phyloP scores from a whole-genome alignment of 768 basidiomycete species.

The Psilocybe tampanensis region DNA sequence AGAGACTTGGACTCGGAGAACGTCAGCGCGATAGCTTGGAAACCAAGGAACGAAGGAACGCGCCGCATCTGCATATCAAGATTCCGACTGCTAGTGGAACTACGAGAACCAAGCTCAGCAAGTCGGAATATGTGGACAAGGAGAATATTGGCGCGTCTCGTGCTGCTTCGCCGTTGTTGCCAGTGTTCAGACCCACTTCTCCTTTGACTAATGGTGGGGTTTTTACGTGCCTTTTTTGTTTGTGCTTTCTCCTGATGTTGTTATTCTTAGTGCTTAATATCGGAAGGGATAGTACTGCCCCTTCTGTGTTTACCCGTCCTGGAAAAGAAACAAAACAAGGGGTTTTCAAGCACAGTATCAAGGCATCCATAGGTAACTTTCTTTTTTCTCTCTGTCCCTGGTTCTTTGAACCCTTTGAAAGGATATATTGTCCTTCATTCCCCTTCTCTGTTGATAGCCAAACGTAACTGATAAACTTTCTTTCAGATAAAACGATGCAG shows the following conservation, averaged over 20 bases:
- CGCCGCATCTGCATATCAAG: conserved; percentile 20
- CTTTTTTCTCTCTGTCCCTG: no score
- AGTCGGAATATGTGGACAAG: conserved; percentile 22
- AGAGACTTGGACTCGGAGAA: conserved; percentile 2
- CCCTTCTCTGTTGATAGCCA: neutral
- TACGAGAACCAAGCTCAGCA: conserved; percentile 1
- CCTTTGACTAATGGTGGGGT: conserved; percentile 32
- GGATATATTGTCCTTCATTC: neutral
- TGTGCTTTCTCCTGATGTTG: conserved; percentile 4
- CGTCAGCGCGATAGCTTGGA: conserved; percentile 1
- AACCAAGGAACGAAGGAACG: conserved; percentile 16
- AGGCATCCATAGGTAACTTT: conserved; percentile 68
- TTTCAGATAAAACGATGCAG: conserved; percentile 67
- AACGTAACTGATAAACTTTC: neutral
- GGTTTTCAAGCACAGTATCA: conserved; percentile 70
- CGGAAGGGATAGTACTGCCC: conserved; percentile 21
- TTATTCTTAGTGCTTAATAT: conserved; percentile 18
- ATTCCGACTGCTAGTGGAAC: conserved; percentile 10
- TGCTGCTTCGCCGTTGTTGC: conserved; percentile 26
- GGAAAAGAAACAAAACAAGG: conserved; percentile 33
- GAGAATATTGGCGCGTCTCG: conserved; percentile 27
- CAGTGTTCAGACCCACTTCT: conserved; percentile 30
- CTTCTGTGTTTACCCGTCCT: conserved; percentile 18
- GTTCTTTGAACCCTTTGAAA: neutral
- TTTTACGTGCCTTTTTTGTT: conserved; percentile 1